Percentiles rank a stretch among this genome's conserved stretches.
Conservation (phyloP, 2,329 filamentous ascomycete species). For the Acrodontium crateriforme region DNA sequence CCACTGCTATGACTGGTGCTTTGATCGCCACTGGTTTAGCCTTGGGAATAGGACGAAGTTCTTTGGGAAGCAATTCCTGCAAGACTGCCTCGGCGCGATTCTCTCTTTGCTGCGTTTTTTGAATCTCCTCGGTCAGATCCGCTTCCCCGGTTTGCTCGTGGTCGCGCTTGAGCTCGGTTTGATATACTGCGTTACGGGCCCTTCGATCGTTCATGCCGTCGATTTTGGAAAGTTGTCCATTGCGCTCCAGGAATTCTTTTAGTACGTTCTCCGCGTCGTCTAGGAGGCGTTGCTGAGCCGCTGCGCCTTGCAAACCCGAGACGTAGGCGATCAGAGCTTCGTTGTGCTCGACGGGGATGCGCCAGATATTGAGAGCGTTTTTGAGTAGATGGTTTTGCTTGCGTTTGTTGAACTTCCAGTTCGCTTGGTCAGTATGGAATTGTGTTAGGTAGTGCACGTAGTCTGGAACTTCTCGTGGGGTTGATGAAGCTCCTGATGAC, state of each 20-base stretch:
- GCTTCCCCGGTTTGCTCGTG: slow-evolving; percentile 15
- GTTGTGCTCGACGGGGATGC: slow-evolving; percentile 57
- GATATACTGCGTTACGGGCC: slow-evolving; percentile 23
- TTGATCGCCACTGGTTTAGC: not conserved
- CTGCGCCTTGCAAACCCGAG: slow-evolving; percentile 60
- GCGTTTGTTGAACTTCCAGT: slow-evolving; percentile 96
- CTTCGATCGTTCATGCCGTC: slow-evolving; percentile 25
- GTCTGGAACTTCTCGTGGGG: slow-evolving; percentile 28
- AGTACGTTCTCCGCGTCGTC: slow-evolving; percentile 51
- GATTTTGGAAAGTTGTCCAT: slow-evolving; percentile 34
- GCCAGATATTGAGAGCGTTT: slow-evolving; percentile 58
- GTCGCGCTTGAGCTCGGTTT: slow-evolving; percentile 23
- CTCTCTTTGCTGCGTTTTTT: slow-evolving; percentile 17
- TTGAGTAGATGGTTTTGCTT: slow-evolving; percentile 76
- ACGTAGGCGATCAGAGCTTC: slow-evolving; percentile 64
- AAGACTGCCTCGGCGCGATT: slow-evolving; percentile 13
- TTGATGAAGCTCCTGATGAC: not conserved
- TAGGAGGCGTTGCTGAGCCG: slow-evolving; percentile 50
- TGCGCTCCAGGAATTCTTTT: slow-evolving; percentile 41
- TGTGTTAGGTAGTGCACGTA: slow-evolving; percentile 64
- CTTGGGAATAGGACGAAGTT: slow-evolving; percentile 2
- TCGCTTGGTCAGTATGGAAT: slow-evolving; percentile 54
- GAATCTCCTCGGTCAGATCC: slow-evolving; percentile 21
- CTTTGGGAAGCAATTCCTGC: slow-evolving; percentile 7
- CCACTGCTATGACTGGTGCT: slow-evolving; percentile 1